A percentile compares a stretch with the other conserved stretches of the same genome.
These are phyloP conservation scores for Tylopilus felleus DNA, from an alignment of 768 basidiomycete species.

Conservation along the genomic window DNA sequence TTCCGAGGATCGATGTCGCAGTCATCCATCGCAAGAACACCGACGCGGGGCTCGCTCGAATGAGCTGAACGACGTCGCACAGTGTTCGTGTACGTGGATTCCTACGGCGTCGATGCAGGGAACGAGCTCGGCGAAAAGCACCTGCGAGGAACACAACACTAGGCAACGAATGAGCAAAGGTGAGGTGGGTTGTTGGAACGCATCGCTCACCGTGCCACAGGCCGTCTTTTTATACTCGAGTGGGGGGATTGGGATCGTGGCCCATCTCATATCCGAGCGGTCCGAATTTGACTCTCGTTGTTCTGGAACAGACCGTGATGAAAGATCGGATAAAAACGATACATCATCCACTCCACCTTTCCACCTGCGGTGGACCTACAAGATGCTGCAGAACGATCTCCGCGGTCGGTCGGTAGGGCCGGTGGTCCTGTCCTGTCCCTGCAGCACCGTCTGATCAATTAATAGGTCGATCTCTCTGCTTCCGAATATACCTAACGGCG, in stretches of 20 bases:
- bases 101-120: conserved; percentile 34
- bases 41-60: conserved; percentile 22
- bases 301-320: conserved; percentile 4
- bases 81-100: conserved; percentile 31
- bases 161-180: neutral
- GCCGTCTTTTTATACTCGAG: conserved; percentile 16
- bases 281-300: neutral
- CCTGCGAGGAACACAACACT: conserved; percentile 3
- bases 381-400: conserved; percentile 1
- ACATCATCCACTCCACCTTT: neutral
- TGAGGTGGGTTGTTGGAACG: conserved; percentile 2
- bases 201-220: conserved; percentile 11
- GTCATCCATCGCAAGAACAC: conserved; percentile 78
- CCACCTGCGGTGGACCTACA: conserved; percentile 2
- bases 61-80: conserved; percentile 23
- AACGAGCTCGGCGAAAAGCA: conserved; percentile 15
- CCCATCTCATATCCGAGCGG: conserved; percentile 3
- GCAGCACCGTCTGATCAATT: conserved; percentile 6
- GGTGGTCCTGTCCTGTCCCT: neutral
- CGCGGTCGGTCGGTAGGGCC: conserved; percentile 14
- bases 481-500: conserved; percentile 1
- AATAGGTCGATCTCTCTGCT: conserved; percentile 3
- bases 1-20: conserved; percentile 54
- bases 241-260: neutral
- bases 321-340: conserved; percentile 5